Percentiles rank a stretch among this genome's conserved stretches.
Evolutionary conservation across 805 yeast genomes (phyloP).

Genomic region (Pichia cabralensis): DNA sequence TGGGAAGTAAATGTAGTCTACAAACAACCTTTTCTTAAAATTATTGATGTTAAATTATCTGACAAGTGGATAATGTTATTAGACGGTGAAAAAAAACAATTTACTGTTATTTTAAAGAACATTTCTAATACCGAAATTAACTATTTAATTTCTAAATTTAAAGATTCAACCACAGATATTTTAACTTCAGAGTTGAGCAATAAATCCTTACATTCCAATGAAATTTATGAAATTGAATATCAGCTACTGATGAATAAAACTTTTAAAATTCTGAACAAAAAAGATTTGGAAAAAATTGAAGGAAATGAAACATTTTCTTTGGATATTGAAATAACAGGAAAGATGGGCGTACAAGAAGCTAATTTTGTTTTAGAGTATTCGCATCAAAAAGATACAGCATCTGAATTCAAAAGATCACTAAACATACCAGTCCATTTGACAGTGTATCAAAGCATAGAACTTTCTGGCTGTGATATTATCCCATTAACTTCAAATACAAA

Average conservation of each 20-base stretch:
- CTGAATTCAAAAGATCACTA: constrained; percentile 41
- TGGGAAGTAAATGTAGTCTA: constrained; percentile 24
- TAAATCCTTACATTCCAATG: constrained; percentile 43
- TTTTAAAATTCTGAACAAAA: constrained; percentile 40
- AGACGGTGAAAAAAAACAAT: constrained; percentile 59
- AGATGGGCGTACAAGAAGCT: constrained; percentile 62
- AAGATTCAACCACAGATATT: constrained; percentile 67
- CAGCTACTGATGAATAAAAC: constrained; percentile 50
- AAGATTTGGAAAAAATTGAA: constrained; percentile 30
- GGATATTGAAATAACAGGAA: constrained; percentile 55
- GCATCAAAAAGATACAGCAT: constrained; percentile 19
- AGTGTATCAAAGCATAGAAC: constrained; percentile 62
- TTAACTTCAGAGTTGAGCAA: constrained; percentile 42
- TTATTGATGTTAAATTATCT: constrained; percentile 41
- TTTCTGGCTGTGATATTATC: constrained; percentile 66
- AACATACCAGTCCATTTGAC: constrained; percentile 62
- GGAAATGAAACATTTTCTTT: constrained; percentile 33
- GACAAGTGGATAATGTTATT: constrained; percentile 66
- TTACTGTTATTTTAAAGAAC: constrained; percentile 47
- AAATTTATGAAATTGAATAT: constrained; percentile 68
- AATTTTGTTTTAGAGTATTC: constrained; percentile 59
- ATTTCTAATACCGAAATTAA: constrained; percentile 47
- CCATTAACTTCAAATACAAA: constrained; percentile 35
- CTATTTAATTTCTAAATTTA: constrained; percentile 48
- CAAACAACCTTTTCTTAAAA: constrained; percentile 51